Evolutionary conservation across 2,329 filamentous ascomycete genomes (phyloP), one percentile per base, ranked within the genome.

Genomic region (Fusarium algeriense): DNA sequence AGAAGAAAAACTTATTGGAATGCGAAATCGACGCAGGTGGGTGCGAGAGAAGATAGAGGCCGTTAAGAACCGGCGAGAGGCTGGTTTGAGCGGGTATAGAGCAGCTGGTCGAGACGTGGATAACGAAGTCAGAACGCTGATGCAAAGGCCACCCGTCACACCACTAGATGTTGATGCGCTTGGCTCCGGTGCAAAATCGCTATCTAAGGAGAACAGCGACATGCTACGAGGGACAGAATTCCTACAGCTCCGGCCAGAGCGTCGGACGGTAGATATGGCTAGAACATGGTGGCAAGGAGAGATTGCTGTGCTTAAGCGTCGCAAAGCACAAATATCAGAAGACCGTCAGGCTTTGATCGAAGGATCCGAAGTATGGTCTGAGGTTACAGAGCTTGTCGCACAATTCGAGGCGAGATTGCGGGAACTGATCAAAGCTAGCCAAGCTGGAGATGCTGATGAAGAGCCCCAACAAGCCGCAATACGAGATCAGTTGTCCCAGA

Each of bases 251-350:
- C 87, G 89, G 1, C 86, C 89, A 0, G 88, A 91, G 72, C 85
- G 91, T 20, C 85, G 92, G 49, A 94, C 92, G 0, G 78, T 91
- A 3, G 88, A 88, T 17, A 91, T 94, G 90, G 92, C 92, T 0
- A 88, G 85, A 64, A 86, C 90, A 17, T 92, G 92, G 85, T 94
- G 91, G 89, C 85, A 88, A 58, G 85, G 86, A 9, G 91, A 94
- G 71, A 83, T 90, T 3, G 81, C 81, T 2, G 80, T 87, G 0
- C 81, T 92, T 5, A 82, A 89, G 53, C 81, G 83, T 46, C 87
- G 87, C 63, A 88, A 87, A 68, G 75, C 81, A 12, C 84, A 86
- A 30, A 87, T 91, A 3, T 85, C 90, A 34, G 84, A 84, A 48
- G 92, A 95, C 69, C 86, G 86, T 20, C 80, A 83, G 6, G 92